A percentile compares a stretch with the other conserved stretches of the same genome.
phyloP scores from a whole-genome alignment of 1,139 yeast genomes.

The Saccharomycopsis crataegensis region DNA sequence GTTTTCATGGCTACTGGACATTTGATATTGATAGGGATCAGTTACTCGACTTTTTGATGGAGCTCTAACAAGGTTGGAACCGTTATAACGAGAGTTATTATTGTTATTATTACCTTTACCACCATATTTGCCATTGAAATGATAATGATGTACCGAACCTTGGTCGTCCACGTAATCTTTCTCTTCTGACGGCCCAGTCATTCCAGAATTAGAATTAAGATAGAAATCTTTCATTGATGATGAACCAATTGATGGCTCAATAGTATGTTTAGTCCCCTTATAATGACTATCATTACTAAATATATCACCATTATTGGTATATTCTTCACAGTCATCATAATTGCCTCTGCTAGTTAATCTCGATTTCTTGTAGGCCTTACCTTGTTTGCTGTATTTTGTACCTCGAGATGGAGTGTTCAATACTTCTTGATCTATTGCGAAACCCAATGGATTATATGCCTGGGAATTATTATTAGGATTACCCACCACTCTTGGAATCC shows the following conservation, averaged over 20 bases:
- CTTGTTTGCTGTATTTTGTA: constrained; percentile 7
- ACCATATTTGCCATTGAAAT: not conserved
- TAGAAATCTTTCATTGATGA: constrained; percentile 7
- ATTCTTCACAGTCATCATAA: constrained; percentile 6
- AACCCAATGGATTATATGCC: not conserved
- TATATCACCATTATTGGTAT: not conserved
- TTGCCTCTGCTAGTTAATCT: not conserved
- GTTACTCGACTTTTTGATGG: not conserved
- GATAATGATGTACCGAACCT: not conserved
- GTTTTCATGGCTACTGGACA: constrained; percentile 15
- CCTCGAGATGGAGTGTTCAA: not conserved
- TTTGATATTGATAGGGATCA: not conserved
- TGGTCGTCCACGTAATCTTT: constrained; percentile 1
- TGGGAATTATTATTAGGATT: not conserved
- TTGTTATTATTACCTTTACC: not conserved
- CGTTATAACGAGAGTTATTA: not conserved
- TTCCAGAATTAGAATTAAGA: not conserved
- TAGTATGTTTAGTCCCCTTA: not conserved
- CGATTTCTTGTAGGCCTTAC: constrained; percentile 6
- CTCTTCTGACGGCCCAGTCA: not conserved
- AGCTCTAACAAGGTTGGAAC: too few species aligned
- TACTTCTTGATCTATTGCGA: not conserved
- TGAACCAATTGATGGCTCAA: constrained; percentile 7
- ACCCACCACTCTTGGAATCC: not conserved
- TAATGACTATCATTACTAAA: not conserved